These are phyloP conservation scores for Mycocentrospora acerina DNA, from an alignment of 2,329 filamentous ascomycete genomes.

Conservation along the genomic window DNA sequence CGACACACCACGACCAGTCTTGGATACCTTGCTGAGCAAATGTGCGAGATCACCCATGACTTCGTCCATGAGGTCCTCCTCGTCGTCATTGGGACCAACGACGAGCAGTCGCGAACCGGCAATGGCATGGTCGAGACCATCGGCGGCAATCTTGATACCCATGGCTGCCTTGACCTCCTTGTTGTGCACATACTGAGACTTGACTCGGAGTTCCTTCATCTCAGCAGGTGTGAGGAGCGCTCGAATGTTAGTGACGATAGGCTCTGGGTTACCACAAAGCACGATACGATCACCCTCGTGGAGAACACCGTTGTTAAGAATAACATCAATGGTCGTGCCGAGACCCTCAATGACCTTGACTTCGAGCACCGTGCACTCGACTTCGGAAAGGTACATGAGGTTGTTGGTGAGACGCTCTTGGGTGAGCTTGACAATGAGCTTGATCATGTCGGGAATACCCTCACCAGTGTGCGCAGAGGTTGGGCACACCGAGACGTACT, in stretches of 20 bases:
- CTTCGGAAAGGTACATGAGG: constrained; percentile 97
- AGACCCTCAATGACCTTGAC: constrained; percentile 99
- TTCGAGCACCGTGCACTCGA: constrained; percentile 96
- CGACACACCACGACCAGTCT: constrained; percentile 88
- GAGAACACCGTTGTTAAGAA: constrained; percentile 92
- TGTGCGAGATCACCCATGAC: constrained; percentile 93
- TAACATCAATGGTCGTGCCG: constrained; percentile 97
- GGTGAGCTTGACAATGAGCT: constrained; percentile 86
- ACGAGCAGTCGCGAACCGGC: constrained; percentile 93
- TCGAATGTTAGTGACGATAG: constrained; percentile 92
- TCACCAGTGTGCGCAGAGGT: constrained; percentile 99
- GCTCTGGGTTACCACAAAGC: constrained; percentile 92
- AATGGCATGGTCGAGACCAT: constrained; percentile 92
- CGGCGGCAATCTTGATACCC: constrained; percentile 98
- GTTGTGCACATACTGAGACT: constrained; percentile 96
- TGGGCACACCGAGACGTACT: constrained; percentile 91
- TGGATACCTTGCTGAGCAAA: constrained; percentile 87
- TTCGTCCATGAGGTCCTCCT: constrained; percentile 94
- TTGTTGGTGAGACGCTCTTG: constrained; percentile 97
- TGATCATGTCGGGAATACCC: constrained; percentile 98
- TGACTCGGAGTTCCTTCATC: constrained; percentile 90
- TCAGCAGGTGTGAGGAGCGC: constrained; percentile 90
- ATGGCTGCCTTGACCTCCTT: constrained; percentile 98
- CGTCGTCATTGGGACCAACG: constrained; percentile 91
- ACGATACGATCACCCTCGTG: constrained; percentile 93